Conservation (phyloP, 805 yeast genomes). For the Teunomyces panamensis region DNA sequence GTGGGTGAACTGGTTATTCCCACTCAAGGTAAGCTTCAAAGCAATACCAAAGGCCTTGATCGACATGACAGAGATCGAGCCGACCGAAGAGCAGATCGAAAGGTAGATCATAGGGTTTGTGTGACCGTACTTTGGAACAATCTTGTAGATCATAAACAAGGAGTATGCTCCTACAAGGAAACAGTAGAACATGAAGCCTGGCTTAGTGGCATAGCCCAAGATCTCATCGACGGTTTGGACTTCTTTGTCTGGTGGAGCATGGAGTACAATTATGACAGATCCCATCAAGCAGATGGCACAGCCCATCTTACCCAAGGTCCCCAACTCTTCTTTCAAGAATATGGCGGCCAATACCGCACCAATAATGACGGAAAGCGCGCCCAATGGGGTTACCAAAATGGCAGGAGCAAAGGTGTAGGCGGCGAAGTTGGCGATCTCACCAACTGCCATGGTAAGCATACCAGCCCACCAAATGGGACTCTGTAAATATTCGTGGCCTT, state of each 20-base stretch:
- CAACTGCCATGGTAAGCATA: constrained; percentile 83
- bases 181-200: constrained; percentile 70
- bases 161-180: constrained; percentile 63
- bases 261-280: constrained; percentile 80
- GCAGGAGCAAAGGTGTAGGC: constrained; percentile 97
- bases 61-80: constrained; percentile 86
- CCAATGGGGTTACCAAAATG: constrained; percentile 85
- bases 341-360: constrained; percentile 89
- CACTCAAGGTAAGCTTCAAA: constrained; percentile 74
- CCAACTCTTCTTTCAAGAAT: constrained; percentile 81
- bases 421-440: constrained; percentile 89
- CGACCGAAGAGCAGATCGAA: constrained; percentile 86
- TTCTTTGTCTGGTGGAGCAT: constrained; percentile 94
- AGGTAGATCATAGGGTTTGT: constrained; percentile 85
- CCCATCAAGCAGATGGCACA: constrained; percentile 90
- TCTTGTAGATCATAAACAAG: constrained; percentile 73
- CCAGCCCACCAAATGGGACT: constrained; percentile 97
- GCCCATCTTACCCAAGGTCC: constrained; percentile 85
- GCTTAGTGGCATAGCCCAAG: constrained; percentile 71
- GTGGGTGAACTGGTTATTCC: constrained; percentile 85
- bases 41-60: constrained; percentile 94
- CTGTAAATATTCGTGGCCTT: constrained; percentile 72
- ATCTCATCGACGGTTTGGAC: constrained; percentile 87
- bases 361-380: constrained; percentile 85
- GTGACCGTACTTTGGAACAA: constrained; percentile 78